Conservation (phyloP, 1,284 basidiomycete species). For the Xerocomus minutiporus region DNA sequence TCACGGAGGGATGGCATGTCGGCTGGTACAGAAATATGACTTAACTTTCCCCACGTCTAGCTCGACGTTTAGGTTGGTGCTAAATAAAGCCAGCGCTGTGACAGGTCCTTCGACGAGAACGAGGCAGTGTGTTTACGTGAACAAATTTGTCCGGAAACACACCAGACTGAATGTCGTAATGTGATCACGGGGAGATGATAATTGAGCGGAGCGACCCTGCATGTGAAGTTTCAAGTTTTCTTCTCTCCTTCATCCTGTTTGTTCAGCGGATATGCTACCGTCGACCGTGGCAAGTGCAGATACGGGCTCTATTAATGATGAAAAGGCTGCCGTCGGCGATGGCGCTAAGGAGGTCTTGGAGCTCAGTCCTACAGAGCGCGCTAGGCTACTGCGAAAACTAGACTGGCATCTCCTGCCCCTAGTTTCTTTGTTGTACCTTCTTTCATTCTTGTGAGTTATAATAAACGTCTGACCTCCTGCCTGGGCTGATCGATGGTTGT, state of each 20-base stretch:
- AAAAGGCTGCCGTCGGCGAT: conserved; percentile 9
- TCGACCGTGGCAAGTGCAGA: conserved; percentile 14
- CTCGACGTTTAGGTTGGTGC: no score
- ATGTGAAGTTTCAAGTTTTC: background rate
- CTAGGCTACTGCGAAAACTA: conserved; percentile 43
- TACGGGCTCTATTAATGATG: conserved; percentile 9
- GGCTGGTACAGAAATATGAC: conserved; percentile 30
- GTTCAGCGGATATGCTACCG: conserved; percentile 9
- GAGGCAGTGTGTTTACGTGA: no score
- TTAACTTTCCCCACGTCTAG: no score
- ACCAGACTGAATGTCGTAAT: no score
- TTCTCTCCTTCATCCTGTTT: background rate
- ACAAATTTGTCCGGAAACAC: no score
- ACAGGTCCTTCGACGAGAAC: no score
- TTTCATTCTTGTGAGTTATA: conserved; percentile 47
- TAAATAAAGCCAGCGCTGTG: no score
- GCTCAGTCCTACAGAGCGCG: conserved; percentile 29
- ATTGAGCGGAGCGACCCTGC: background rate
- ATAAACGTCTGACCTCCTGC: background rate
- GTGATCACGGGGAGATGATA: background rate
- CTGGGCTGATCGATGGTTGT: background rate
- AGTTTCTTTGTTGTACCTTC: conserved; percentile 55
- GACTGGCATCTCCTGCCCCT: conserved; percentile 49
- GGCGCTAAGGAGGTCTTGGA: conserved; percentile 2
- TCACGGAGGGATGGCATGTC: conserved; percentile 41